Evolutionary conservation across 2,329 filamentous ascomycete species (phyloP), one percentile per base, ranked within the genome.

Genomic region (Alternaria infectoria): DNA sequence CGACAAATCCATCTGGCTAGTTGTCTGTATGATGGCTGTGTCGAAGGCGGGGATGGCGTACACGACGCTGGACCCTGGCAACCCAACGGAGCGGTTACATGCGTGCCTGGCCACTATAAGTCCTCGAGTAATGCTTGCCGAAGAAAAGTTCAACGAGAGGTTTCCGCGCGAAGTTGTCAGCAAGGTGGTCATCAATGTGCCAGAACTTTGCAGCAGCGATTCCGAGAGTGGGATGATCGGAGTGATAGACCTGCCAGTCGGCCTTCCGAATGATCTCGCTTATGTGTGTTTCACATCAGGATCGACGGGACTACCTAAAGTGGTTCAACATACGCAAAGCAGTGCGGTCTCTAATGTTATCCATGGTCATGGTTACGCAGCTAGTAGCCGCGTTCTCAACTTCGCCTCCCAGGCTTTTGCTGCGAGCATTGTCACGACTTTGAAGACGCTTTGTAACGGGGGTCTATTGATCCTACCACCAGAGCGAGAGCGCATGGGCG

Each of bases 241-340:
- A 9, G 23, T 10, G 21, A 12, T 12, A 19, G 26, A 47, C 13
- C 28, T 59, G 21, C 45, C 52, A 54, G 7, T 54, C 46, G 40
- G 25, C 36, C 52, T 21, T 13, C 57, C 61, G 15, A 43, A 51
- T 15, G 57, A 64, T 45, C 61, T 61, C 21, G 81, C 81, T 0
- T 85, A 82, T 57, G 28, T 84, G 0, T 80, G 78, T 54, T 84
- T 83, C 60, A 84, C 83, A 0, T 84, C 81, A 2, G 83, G 83
- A 0, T 79, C 78, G 3, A 83, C 82, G 2, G 83, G 83, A 3
- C 71, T 67, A 3, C 82, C 82, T 0, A 84, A 84, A 66, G 81
- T 77, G 0, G 80, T 83, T 6, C 15, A 79, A 7, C 81, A 62
- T 26, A 67, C 50, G 9, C 62, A 65, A 26, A 63, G 57, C 57